Evolutionary conservation across 805 yeast genomes (phyloP), one percentile per base, ranked within the genome.

Genomic region (Suhomyces sp.): DNA sequence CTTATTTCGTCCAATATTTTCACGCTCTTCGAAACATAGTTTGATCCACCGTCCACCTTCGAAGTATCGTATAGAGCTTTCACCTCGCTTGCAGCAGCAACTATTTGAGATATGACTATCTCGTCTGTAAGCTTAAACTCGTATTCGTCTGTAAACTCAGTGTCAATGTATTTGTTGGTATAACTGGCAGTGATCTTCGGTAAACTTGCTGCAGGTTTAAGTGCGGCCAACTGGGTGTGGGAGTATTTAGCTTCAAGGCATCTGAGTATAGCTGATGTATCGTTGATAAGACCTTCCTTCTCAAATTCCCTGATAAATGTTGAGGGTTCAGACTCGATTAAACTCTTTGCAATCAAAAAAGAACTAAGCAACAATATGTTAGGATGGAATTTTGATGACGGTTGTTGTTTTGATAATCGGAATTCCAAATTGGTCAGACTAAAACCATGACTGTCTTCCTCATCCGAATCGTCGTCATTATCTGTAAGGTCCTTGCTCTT

Each of bases 211-310:
- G 37, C 27, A 25, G 20, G 31, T 31, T 27, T 9, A 43, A 64
- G 53, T 9, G 46, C 47, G 17, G 40, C 46, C 15, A 19, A 24
- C 12, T 48, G 17, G 15, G 19, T 4, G 12, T 15, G 15, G 6
- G 33, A 35, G 17, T 40, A 19, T 10, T 46, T 25, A 49, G 58
- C 46, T 58, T 60, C 47, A 59, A 53, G 44, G 60, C 56, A 22
- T 66, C 67, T 8, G 6, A 69, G 49, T 3, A 82, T 65, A 0
- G 60, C 53, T 1, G 67, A 57, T 8, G 79, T 71, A 60, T 85
- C 89, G 15, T 76, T 66, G 3, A 85, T 63, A n/a, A 87, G 66
- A 0, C 97, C 97, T 60, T 89, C 96, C 50, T 87, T 78, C 58
- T 81, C 86, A 55, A 89, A 81, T 7, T 72, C 75, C 0, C 64